Percentiles rank a stretch among this genome's conserved stretches.
Conservation (phyloP, 306 rosid genomes). For the Trifolium repens region DNA sequence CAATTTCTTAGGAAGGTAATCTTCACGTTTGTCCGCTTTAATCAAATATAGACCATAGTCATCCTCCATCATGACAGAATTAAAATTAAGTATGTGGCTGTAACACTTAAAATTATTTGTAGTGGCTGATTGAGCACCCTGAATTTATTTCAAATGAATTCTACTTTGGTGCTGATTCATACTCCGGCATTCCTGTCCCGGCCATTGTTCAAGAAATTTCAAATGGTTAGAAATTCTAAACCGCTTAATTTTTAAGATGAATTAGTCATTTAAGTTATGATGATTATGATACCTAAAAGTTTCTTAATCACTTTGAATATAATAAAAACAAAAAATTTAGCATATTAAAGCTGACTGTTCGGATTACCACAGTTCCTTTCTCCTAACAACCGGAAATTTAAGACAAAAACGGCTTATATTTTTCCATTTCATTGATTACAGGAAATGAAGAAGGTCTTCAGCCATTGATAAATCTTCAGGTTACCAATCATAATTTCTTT, state of each 20-base stretch:
- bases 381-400: not conserved
- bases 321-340: not conserved
- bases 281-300: not conserved
- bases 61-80: not conserved
- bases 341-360: not conserved
- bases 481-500: slow-evolving; percentile 7
- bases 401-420: not conserved
- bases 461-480: slow-evolving; percentile 69
- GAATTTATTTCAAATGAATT: slow-evolving; percentile 60
- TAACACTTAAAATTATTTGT: slow-evolving; percentile 30
- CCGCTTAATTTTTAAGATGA: not conserved
- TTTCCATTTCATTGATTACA: slow-evolving; percentile 32
- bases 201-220: slow-evolving; percentile 55
- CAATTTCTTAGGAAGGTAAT: slow-evolving; percentile 64
- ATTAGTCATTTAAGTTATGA: not conserved
- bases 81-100: not conserved
- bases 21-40: not conserved
- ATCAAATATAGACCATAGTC: not conserved
- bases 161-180: slow-evolving; percentile 75
- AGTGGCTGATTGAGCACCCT: slow-evolving; percentile 77
- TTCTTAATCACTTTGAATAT: not conserved
- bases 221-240: slow-evolving; percentile 50
- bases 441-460: slow-evolving; percentile 54
- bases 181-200: slow-evolving; percentile 71
- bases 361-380: not conserved